These are phyloP conservation scores for Bodo saltans DNA, from an alignment of 78 protist genomes.

Conservation along the genomic window DNA sequence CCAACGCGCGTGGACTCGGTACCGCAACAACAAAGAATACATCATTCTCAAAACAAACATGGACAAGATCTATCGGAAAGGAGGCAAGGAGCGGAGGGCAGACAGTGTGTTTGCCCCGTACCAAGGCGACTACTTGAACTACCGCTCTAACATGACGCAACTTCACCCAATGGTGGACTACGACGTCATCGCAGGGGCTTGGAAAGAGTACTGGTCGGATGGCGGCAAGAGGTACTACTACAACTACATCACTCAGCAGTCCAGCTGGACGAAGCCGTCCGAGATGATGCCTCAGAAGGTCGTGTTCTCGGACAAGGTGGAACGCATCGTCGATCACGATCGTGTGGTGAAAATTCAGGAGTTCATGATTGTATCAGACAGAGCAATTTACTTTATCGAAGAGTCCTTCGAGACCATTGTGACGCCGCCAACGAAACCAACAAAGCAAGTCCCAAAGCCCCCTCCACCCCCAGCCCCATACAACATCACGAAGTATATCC, in stretches of 20 bases:
- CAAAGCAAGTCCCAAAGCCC: constrained; percentile 9
- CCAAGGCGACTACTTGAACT: constrained; percentile 23
- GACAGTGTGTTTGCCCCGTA: constrained; percentile 7
- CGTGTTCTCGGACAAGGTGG: constrained; percentile 1
- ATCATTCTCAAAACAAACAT: neutral
- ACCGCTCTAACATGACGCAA: neutral
- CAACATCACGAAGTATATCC: neutral
- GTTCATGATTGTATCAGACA: constrained; percentile 4
- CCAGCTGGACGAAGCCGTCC: constrained; percentile 6
- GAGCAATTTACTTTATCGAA: constrained; percentile 1
- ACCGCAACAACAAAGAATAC: neutral
- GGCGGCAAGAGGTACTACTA: constrained; percentile 16
- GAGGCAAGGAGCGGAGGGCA: neutral
- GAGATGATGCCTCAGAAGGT: neutral
- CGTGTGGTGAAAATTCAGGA: neutral
- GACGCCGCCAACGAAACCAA: constrained; percentile 12
- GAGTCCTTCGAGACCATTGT: neutral
- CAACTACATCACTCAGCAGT: neutral
- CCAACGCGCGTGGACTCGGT: constrained; percentile 50
- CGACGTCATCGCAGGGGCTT: neutral
- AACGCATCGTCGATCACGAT: neutral
- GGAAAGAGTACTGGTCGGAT: neutral
- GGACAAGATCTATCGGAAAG: neutral
- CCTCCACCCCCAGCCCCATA: constrained; percentile 6
- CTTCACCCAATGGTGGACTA: constrained; percentile 6